Conservation (phyloP, 2,329 filamentous ascomycete species). For the Cladosporium colombiae region DNA sequence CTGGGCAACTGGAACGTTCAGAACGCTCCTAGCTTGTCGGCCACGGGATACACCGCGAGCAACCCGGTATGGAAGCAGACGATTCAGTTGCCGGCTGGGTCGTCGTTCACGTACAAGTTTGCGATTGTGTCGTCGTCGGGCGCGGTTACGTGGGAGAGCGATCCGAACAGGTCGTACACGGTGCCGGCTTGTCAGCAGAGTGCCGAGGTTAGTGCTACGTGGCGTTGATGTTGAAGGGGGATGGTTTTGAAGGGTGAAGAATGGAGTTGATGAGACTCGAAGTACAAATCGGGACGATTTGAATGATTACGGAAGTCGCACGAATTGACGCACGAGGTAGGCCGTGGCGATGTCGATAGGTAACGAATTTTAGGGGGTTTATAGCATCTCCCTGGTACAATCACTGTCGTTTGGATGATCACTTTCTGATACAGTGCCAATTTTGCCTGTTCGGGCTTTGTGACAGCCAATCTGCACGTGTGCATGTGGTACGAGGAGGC, state of each 20-base stretch:
- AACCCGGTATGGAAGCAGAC: slow-evolving; percentile 11
- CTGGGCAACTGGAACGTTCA: slow-evolving; percentile 2
- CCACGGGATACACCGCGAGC: neutral
- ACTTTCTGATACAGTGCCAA: neutral
- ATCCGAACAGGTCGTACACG: neutral
- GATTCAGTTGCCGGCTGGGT: neutral
- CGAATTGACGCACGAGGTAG: neutral
- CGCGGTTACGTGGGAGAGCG: neutral
- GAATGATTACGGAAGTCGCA: neutral
- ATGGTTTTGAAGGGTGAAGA: too few relatives aligned
- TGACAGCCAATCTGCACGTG: neutral
- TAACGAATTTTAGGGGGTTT: neutral
- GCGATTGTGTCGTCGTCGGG: neutral
- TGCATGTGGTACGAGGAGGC: neutral
- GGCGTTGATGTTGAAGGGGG: neutral
- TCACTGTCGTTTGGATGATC: neutral
- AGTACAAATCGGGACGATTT: neutral
- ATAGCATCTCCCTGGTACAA: neutral
- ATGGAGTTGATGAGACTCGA: neutral
- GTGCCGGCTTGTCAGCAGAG: neutral
- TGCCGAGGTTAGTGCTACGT: neutral
- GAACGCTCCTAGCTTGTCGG: neutral
- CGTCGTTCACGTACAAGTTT: slow-evolving; percentile 3
- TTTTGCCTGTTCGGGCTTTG: neutral
- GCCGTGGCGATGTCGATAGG: neutral